These are phyloP conservation scores for Berberis vulgaris DNA, from an alignment of 164 flowering plant genomes.

Conservation along the genomic window DNA sequence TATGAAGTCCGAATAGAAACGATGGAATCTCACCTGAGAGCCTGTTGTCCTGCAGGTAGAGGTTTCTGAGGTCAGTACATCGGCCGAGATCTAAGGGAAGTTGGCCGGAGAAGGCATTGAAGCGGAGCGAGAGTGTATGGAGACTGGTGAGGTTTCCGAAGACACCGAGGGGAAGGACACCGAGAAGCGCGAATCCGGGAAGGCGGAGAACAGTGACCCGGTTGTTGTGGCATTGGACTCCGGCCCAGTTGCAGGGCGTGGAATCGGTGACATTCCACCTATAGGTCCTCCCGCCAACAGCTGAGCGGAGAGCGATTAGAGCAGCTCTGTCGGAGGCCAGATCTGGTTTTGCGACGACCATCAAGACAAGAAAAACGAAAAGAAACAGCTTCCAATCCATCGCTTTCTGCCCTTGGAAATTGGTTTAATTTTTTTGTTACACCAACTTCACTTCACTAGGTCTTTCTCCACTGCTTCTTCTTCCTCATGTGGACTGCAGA, in stretches of 20 bases:
- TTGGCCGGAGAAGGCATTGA: slow-evolving; percentile 48
- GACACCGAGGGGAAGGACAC: slow-evolving; percentile 38
- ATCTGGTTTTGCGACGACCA: slow-evolving; percentile 23
- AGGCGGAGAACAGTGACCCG: slow-evolving; percentile 50
- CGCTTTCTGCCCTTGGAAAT: no score
- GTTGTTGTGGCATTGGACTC: slow-evolving; percentile 38
- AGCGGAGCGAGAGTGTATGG: slow-evolving; percentile 52
- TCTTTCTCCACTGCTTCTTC: no score
- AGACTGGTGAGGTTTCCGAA: slow-evolving; percentile 54
- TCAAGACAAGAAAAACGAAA: slow-evolving; percentile 11
- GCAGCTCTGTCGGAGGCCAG: slow-evolving; percentile 41
- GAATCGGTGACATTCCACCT: slow-evolving; percentile 1
- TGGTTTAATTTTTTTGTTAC: no score
- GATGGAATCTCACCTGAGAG: slow-evolving; percentile 62
- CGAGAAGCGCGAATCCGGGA: slow-evolving; percentile 54
- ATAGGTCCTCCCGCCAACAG: slow-evolving; percentile 36
- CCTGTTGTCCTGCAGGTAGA: slow-evolving; percentile 55
- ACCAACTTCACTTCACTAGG: no score
- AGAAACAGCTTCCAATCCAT: background rate
- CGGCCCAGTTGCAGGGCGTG: slow-evolving; percentile 50
- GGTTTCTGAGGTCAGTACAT: slow-evolving; percentile 39
- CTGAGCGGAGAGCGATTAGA: slow-evolving; percentile 46
- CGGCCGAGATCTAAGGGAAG: slow-evolving; percentile 56
- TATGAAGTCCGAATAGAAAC: slow-evolving; percentile 24
- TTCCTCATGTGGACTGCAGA: no score